Conservation (phyloP, 169 alveolate genomes). For the Eimeria falciformis region DNA sequence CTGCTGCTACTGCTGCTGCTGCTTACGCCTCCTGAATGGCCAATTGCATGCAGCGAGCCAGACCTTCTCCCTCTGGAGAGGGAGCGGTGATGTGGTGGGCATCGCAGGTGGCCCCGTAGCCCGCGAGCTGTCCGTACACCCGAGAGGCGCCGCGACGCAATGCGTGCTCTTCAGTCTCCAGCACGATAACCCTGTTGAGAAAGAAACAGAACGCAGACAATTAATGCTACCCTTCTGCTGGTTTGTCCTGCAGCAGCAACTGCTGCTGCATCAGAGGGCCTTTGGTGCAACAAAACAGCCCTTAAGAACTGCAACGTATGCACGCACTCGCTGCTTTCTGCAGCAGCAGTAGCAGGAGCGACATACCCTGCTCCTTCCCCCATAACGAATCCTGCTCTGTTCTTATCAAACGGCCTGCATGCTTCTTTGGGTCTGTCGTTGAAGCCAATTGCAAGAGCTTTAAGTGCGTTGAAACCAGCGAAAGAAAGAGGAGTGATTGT, state of each 20-base stretch:
- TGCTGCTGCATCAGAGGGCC: slow-evolving; percentile 25
- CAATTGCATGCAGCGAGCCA: slow-evolving; percentile 78
- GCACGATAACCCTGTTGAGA: slow-evolving; percentile 81
- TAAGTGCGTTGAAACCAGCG: slow-evolving; percentile 86
- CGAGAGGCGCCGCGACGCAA: slow-evolving; percentile 87
- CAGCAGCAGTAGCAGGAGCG: slow-evolving; percentile 12
- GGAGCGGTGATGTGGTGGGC: slow-evolving; percentile 87
- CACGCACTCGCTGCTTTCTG: background rate
- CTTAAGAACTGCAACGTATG: background rate
- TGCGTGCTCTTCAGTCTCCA: slow-evolving; percentile 92
- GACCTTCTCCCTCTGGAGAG: slow-evolving; percentile 83
- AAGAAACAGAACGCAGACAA: background rate
- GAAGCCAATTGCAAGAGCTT: slow-evolving; percentile 86
- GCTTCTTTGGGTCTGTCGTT: slow-evolving; percentile 88
- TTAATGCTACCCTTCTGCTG: background rate
- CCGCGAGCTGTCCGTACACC: slow-evolving; percentile 90
- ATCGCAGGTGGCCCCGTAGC: slow-evolving; percentile 85
- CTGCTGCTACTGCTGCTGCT: background rate
- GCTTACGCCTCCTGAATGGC: slow-evolving; percentile 79
- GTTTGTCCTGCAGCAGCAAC: slow-evolving; percentile 19
- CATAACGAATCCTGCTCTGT: slow-evolving; percentile 92
- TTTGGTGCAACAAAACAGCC: background rate
- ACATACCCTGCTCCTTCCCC: slow-evolving; percentile 92
- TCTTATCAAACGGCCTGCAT: slow-evolving; percentile 91
- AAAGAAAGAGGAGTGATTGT: slow-evolving; percentile 86